Percentiles rank a stretch among this genome's conserved stretches.
Evolutionary conservation across 129 eudicot species (phyloP).

Genomic region (Centaurea solstitialis): DNA sequence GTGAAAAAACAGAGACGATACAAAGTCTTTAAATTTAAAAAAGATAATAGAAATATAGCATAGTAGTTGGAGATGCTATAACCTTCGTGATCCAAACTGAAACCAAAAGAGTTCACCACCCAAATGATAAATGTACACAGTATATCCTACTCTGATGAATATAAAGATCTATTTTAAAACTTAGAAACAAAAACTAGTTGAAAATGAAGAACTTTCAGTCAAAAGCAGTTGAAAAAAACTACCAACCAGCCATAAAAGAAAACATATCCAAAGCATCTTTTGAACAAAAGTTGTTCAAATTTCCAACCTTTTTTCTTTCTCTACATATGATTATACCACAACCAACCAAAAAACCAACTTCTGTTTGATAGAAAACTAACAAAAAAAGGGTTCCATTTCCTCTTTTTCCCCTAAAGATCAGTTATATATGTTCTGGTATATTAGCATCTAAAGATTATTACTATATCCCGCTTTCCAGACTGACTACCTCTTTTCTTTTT

Average conservation of each 20-base stretch:
- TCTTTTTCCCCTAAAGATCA: conserved; percentile 25
- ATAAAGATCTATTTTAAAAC: not conserved
- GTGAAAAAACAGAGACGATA: too few relatives aligned
- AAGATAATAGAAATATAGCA: too few relatives aligned
- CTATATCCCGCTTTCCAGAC: conserved; percentile 29
- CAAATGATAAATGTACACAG: too few relatives aligned
- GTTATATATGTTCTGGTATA: conserved; percentile 27
- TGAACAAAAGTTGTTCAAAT: conserved; percentile 20
- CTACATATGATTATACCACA: conserved; percentile 37
- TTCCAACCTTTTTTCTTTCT: conserved; percentile 8
- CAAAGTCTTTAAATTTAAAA: too few relatives aligned
- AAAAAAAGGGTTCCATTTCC: conserved; percentile 24
- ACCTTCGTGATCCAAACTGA: too few relatives aligned
- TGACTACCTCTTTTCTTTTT: conserved; percentile 21
- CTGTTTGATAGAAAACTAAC: conserved; percentile 17
- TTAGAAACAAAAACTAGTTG: not conserved
- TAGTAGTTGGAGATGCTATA: too few relatives aligned
- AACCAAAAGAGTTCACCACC: too few relatives aligned
- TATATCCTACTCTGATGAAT: not conserved
- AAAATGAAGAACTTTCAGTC: not conserved
- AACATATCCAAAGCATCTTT: conserved; percentile 16
- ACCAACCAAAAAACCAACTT: conserved; percentile 26
- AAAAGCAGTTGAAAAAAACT: not conserved
- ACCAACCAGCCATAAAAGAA: not conserved
- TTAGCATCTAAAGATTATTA: conserved; percentile 32